phyloP scores from a whole-genome alignment of 2,329 filamentous ascomycete genomes.

The Shiraia sp. region DNA sequence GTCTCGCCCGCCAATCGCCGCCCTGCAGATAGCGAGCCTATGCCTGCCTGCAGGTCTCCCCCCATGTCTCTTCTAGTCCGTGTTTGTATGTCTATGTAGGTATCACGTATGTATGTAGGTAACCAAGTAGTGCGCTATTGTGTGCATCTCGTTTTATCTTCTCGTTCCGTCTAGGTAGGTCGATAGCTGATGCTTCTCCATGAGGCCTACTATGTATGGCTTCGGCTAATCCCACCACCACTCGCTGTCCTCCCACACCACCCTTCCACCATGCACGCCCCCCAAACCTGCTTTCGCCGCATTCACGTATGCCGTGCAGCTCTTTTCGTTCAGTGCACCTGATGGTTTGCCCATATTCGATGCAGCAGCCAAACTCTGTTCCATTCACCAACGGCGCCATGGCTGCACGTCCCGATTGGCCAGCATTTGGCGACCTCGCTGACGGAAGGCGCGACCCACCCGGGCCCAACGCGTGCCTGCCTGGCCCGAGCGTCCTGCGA shows the following conservation, averaged over 20 bases:
- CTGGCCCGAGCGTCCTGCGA: slow-evolving; percentile 12
- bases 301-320: background rate
- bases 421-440: slow-evolving; percentile 16
- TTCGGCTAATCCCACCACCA: slow-evolving; percentile 19
- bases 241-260: slow-evolving; percentile 1
- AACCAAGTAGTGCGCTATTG: too few species aligned
- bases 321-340: background rate
- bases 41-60: slow-evolving; percentile 13
- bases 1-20: slow-evolving; percentile 15
- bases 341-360: too few species aligned
- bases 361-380: slow-evolving; percentile 6
- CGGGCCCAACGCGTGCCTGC: slow-evolving; percentile 6
- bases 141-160: slow-evolving; percentile 1
- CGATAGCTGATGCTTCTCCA: slow-evolving; percentile 11
- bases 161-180: slow-evolving; percentile 4
- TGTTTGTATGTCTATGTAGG: too few species aligned
- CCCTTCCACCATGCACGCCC: too few species aligned
- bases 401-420: slow-evolving; percentile 30
- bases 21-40: slow-evolving; percentile 9
- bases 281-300: too few species aligned
- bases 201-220: slow-evolving; percentile 20
- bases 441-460: slow-evolving; percentile 28
- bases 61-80: slow-evolving; percentile 2
- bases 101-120: too few species aligned
- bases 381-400: slow-evolving; percentile 11